A percentile compares a stretch with the other conserved stretches of the same genome.
These are phyloP conservation scores for Sporothrix curviconia DNA, from an alignment of 2,329 filamentous ascomycete species.

Conservation along the genomic window DNA sequence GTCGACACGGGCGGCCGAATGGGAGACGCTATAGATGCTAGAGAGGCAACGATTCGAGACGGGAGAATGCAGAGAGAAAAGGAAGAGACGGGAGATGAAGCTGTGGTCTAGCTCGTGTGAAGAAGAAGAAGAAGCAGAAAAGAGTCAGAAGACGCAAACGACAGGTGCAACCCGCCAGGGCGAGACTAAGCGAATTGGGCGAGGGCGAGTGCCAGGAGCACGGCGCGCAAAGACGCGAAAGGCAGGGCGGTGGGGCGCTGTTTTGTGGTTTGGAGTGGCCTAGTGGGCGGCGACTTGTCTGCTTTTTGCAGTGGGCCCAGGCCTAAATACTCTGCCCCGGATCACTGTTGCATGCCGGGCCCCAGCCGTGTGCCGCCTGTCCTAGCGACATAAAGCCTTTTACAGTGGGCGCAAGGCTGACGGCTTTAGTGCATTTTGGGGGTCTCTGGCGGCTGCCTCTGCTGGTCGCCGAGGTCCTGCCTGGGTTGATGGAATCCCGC, in stretches of 20 bases:
- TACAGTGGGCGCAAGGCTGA: slow-evolving; percentile 14
- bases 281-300: slow-evolving; percentile 6
- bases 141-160: slow-evolving; percentile 1
- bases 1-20: neutral
- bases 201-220: neutral
- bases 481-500: slow-evolving; percentile 11
- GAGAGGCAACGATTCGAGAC: neutral
- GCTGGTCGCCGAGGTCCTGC: neutral
- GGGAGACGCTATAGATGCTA: neutral
- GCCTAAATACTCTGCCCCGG: slow-evolving; percentile 6
- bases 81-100: neutral
- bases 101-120: slow-evolving; percentile 2
- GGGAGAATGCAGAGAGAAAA: neutral
- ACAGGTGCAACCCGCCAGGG: neutral
- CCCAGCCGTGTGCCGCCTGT: too few relatives aligned
- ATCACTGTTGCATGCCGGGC: slow-evolving; percentile 3
- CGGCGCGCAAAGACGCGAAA: neutral
- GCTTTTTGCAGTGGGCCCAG: neutral
- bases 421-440: neutral
- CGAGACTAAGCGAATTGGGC: neutral
- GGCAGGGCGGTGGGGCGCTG: neutral
- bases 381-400: too few relatives aligned
- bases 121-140: neutral
- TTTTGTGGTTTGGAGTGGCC: too few relatives aligned
- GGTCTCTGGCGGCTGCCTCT: neutral